These are phyloP conservation scores for Phellinidium pouzarii DNA, from an alignment of 1,284 basidiomycete species.

Conservation along the genomic window DNA sequence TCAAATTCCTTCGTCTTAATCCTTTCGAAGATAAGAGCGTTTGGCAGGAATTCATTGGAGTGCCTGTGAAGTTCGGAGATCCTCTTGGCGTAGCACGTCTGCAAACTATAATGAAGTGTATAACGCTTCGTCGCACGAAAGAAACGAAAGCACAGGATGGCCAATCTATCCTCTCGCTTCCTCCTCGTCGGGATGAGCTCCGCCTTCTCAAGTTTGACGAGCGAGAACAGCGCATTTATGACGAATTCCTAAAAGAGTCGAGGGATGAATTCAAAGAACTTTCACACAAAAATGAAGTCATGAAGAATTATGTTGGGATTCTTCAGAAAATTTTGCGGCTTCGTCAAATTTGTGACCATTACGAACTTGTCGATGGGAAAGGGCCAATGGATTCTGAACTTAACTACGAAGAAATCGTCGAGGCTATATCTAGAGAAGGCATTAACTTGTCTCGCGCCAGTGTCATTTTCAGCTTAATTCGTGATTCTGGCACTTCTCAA, in stretches of 20 bases:
- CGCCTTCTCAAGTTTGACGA: conserved; percentile 80
- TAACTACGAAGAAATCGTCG: conserved; percentile 69
- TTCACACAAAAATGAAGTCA: conserved; percentile 81
- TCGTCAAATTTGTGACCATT: conserved; percentile 96
- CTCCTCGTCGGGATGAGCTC: conserved; percentile 82
- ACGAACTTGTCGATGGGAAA: conserved; percentile 83
- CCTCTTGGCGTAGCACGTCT: conserved; percentile 89
- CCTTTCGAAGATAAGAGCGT: conserved; percentile 90
- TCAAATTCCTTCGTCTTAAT: conserved; percentile 90
- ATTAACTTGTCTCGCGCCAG: conserved; percentile 69
- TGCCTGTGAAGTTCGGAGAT: conserved; percentile 88
- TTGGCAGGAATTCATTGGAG: conserved; percentile 92
- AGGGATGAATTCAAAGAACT: conserved; percentile 88
- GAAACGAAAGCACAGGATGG: conserved; percentile 81
- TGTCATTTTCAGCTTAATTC: conserved; percentile 74
- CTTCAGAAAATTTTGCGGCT: conserved; percentile 92
- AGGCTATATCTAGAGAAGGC: conserved; percentile 76
- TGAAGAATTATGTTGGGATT: conserved; percentile 98
- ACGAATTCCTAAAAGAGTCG: conserved; percentile 81
- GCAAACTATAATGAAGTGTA: conserved; percentile 95
- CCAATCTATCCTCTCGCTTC: conserved; percentile 78
- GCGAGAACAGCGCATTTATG: conserved; percentile 83
- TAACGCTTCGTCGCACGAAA: conserved; percentile 95
- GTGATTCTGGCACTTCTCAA: conserved; percentile 80
- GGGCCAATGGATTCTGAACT: conserved; percentile 37